Conservation (phyloP, 2,329 filamentous ascomycete species). For the Botrytis paeoniae region DNA sequence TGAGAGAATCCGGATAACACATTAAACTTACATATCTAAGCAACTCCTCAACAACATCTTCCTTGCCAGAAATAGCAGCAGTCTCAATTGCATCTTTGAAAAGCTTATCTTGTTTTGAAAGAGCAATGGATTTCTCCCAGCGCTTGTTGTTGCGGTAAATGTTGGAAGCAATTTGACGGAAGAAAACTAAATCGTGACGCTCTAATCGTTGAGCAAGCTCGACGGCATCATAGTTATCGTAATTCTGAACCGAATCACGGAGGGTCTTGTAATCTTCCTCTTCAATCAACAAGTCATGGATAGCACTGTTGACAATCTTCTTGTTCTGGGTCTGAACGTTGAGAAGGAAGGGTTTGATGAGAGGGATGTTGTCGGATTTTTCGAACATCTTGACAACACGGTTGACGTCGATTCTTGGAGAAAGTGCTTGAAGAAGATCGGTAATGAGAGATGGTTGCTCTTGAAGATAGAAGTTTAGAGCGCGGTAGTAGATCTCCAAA, state of each 20-base stretch:
- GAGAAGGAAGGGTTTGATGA: constrained; percentile 98
- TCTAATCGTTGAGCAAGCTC: constrained; percentile 89
- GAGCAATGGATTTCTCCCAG: constrained; percentile 97
- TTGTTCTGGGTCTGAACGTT: constrained; percentile 98
- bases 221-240: constrained; percentile 97
- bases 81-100: constrained; percentile 99
- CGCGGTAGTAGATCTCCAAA: constrained; percentile 97
- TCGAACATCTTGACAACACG: constrained; percentile 99
- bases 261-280: constrained; percentile 99
- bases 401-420: constrained; percentile 94
- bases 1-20: constrained; percentile 3
- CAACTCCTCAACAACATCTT: constrained; percentile 90
- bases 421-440: constrained; percentile 88
- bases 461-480: constrained; percentile 94
- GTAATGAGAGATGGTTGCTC: constrained; percentile 94
- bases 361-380: constrained; percentile 94
- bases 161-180: constrained; percentile 95
- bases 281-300: constrained; percentile 96
- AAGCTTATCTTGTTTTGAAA: constrained; percentile 98
- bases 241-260: constrained; percentile 95
- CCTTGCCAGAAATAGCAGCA: constrained; percentile 84
- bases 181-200: constrained; percentile 98
- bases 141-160: constrained; percentile 99
- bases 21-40: constrained; percentile 83
- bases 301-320: constrained; percentile 94